Conservation (phyloP, 805 yeast genomes). For the Myxozyma neglecta region DNA sequence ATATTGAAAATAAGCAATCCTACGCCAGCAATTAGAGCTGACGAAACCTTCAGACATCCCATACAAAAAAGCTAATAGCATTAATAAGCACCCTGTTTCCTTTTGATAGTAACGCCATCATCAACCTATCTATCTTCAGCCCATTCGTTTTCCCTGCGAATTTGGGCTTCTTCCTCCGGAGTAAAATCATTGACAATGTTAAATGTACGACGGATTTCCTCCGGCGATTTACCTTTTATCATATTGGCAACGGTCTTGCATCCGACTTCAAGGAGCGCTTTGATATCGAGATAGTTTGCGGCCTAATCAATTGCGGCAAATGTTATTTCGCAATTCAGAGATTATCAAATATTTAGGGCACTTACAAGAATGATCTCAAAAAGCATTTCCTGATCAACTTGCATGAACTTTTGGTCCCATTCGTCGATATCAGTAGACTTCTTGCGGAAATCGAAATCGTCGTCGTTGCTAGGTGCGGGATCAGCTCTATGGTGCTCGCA, state of each 20-base stretch:
- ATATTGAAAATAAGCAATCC: too few species aligned
- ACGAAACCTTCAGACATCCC: too few species aligned
- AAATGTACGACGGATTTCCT: constrained; percentile 49
- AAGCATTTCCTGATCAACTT: constrained; percentile 73
- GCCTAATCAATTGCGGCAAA: constrained; percentile 32
- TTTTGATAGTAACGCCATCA: background rate
- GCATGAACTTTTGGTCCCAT: constrained; percentile 92
- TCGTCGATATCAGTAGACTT: constrained; percentile 90
- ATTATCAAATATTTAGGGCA: background rate
- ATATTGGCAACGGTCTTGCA: constrained; percentile 52
- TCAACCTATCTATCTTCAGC: constrained; percentile 43
- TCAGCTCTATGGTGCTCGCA: constrained; percentile 87
- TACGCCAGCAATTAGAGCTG: too few species aligned
- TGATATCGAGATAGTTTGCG: constrained; percentile 50
- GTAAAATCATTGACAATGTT: constrained; percentile 50
- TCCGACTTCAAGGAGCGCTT: constrained; percentile 48
- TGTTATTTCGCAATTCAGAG: too few species aligned
- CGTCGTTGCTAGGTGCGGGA: constrained; percentile 65
- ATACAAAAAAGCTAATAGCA: too few species aligned
- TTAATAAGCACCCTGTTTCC: background rate
- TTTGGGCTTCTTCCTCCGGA: constrained; percentile 51
- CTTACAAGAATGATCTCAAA: constrained; percentile 47
- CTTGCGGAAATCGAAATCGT: constrained; percentile 63
- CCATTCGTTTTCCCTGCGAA: constrained; percentile 48
- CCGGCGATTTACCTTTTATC: constrained; percentile 50